phyloP scores from a whole-genome alignment of 257 asterid species.

The Fraxinus quadrangulata region DNA sequence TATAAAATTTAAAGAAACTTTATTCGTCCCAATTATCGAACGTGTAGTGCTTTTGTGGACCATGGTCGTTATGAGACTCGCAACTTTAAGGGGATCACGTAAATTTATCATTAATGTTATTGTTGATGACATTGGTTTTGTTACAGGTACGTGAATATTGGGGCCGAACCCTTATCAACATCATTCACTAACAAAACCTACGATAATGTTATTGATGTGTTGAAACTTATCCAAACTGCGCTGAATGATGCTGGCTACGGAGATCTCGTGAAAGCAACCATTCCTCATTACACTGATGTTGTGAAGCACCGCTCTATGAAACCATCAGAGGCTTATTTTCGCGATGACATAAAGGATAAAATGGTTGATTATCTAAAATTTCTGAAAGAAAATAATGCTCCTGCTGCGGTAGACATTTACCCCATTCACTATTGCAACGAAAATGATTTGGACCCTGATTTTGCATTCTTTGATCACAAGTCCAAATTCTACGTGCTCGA shows the following conservation, averaged over 20 bases:
- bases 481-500: constrained; percentile 26
- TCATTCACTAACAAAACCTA: neutral
- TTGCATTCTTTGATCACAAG: constrained; percentile 40
- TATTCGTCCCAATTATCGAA: no score
- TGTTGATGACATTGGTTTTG: no score
- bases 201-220: neutral
- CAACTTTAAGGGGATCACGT: no score
- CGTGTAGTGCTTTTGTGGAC: no score
- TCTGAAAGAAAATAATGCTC: constrained; percentile 31
- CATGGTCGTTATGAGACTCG: no score
- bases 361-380: constrained; percentile 27
- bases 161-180: constrained; percentile 16
- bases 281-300: constrained; percentile 32
- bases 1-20: no score
- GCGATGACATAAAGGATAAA: constrained; percentile 27
- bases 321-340: constrained; percentile 49
- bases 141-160: neutral
- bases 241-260: neutral
- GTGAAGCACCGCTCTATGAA: neutral
- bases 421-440: constrained; percentile 35
- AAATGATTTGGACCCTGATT: constrained; percentile 27
- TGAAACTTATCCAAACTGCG: neutral
- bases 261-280: constrained; percentile 12
- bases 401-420: constrained; percentile 34
- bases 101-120: no score